Evolutionary conservation across 2,329 filamentous ascomycete species (phyloP), one percentile per base, ranked within the genome.

Genomic region (Metarhizium sp.): DNA sequence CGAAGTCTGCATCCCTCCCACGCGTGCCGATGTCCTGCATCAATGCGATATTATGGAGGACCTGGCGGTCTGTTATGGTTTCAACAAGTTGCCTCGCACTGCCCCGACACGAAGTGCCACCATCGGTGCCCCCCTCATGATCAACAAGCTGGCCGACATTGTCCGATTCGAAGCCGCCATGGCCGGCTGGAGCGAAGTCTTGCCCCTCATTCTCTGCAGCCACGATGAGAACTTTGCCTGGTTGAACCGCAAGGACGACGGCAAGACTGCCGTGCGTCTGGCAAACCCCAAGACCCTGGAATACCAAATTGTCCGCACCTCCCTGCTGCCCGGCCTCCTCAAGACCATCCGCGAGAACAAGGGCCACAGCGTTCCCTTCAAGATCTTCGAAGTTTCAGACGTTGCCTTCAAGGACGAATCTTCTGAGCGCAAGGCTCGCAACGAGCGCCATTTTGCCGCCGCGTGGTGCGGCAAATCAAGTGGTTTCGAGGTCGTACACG

Each of bases 11-110:
- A 82, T 97, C 29, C 94, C 94, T 8, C 84, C 92, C 36, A 97
- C 92, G 50, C 84, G 94, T 59, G 92, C 94, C 50, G 94, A 99
- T 70, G 87, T 99, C 46, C 84, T 99, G 36, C 94, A 99, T 72
- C 88, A 96, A 68, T 95, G 91, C 64, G 94, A 99, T 69, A 89
- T 99, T 62, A 99, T 99, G 92, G 94, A 99, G 75, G 95, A 99
- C 68, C 86, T 95, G 20, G 94, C 91, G 45, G 94, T 99, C 61
- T 91, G 90, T 53, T 96, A 97, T 71, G 94, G 95, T 61, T 99
- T 96, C 81, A 99, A 99, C 79, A 90, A 88, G 60, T 85, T 99
- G 18, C 92, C 92, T 1, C 86, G 91, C 53, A 85, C 87, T 51
- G 90, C 92, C 66, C 91, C 92, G 8, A 91, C 86, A 71, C 92